Evolutionary conservation across 2,329 filamentous ascomycete genomes (phyloP), one percentile per base, ranked within the genome.

Genomic region (Aspergillus japonicus): DNA sequence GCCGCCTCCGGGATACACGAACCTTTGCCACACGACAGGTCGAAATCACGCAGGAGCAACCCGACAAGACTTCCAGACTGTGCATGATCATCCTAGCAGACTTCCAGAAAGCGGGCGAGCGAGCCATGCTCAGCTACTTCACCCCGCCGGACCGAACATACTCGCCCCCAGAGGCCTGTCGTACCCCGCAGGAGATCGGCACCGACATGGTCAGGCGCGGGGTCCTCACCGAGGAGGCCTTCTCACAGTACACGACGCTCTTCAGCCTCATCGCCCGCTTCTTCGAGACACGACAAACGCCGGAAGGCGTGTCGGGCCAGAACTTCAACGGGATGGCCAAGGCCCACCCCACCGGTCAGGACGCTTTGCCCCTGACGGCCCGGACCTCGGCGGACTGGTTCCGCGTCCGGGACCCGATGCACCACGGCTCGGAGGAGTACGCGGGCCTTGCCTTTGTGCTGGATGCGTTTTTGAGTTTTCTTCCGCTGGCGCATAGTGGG

Each of bases 401-500:
- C 21, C 59, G 59, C 7, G 26, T 33, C 2, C 59, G 33, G 8
- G n/a, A n/a, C 1, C 56, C 56, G 8, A 23, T 63, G 10, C 10
- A 12, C 26, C 3, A 42, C 16, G 10, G 48, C 47, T 47, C 47
- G 4, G 59, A 56, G 10, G 47, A 53, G 10, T 31, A 55, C 24
- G 56, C 56, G 1, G 59, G 50, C 3, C 21, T 61, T 3, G 56
- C 50, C 6, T 58, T 58, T 10, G 19, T 54, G 8, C 42, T 61
- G 35, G 59, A 61, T 29, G 50, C 47, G 35, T 61, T 62, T 44
- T 49, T 58, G 8, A 59, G 61, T 16, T 62, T 58, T 21, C 23
- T 26, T 4, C 49, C 83, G 42, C 75, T 79, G 21, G 19, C 47
- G n/a, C 54, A 56, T 56, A 51, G 29, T 7, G 19, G 21, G n/a